Percentiles rank a stretch among this genome's conserved stretches.
Conservation (phyloP, 768 basidiomycete genomes). For the Rhizopogon vinicolor region DNA sequence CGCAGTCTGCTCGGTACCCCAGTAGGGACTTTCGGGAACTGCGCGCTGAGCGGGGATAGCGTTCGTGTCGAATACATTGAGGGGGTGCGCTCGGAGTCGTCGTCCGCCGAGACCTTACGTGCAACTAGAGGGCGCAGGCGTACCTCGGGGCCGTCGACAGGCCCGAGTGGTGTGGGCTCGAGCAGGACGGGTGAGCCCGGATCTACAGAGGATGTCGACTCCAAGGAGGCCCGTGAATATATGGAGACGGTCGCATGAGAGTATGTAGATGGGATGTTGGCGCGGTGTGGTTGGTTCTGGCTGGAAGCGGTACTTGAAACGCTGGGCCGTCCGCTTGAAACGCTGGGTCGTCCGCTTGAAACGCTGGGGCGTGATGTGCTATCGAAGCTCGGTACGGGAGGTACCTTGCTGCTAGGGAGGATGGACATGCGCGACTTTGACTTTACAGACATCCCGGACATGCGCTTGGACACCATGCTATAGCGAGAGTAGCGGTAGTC, state of each 20-base stretch:
- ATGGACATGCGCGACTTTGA: conserved; percentile 21
- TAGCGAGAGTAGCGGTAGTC: conserved; percentile 70
- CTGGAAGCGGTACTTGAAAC: not conserved
- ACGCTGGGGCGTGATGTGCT: not conserved
- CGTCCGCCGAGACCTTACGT: conserved; percentile 18
- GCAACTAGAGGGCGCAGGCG: conserved; percentile 14
- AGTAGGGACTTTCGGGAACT: conserved; percentile 28
- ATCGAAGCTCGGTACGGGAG: conserved; percentile 19
- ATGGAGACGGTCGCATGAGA: not conserved
- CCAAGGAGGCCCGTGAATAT: conserved; percentile 17
- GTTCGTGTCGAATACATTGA: conserved; percentile 11
- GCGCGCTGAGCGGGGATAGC: conserved; percentile 19
- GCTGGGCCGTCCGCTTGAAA: conserved; percentile 8
- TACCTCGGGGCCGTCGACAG: conserved; percentile 8
- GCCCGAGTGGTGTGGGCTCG: not conserved
- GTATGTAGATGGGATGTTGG: not conserved
- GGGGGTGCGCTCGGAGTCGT: conserved; percentile 1
- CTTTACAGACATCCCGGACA: conserved; percentile 16
- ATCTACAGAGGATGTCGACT: conserved; percentile 13
- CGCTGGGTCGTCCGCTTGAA: conserved; percentile 5
- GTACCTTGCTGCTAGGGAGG: conserved; percentile 12
- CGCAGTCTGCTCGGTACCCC: conserved; percentile 25
- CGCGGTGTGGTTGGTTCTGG: not conserved
- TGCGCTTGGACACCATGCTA: conserved; percentile 39
- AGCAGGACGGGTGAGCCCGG: not conserved